Conservation (phyloP, 768 basidiomycete species). For the Floccularia luteovirens region DNA sequence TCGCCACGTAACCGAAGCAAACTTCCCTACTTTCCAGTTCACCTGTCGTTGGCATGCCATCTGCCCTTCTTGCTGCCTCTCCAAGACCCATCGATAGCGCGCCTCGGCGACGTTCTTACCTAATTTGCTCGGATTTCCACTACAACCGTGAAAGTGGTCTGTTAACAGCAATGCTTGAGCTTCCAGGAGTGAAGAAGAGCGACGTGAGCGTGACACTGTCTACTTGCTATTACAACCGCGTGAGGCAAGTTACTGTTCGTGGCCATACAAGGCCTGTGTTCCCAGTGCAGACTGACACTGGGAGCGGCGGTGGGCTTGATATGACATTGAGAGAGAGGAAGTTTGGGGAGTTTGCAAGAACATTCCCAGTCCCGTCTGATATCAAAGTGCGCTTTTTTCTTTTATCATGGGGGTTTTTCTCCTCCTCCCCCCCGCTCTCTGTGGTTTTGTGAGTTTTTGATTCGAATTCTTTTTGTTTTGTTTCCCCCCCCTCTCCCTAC, state of each 20-base stretch:
- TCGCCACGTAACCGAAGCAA: no score
- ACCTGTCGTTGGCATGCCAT: constrained; percentile 9
- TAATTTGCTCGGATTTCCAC: constrained; percentile 55
- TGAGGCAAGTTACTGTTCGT: constrained; percentile 51
- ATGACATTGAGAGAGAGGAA: constrained; percentile 39
- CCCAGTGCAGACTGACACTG: constrained; percentile 10
- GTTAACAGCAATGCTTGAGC: constrained; percentile 56
- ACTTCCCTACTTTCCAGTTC: constrained; percentile 10
- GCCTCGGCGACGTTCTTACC: constrained; percentile 22
- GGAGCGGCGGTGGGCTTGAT: constrained; percentile 3
- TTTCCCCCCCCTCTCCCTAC: constrained; percentile 6
- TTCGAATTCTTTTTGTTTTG: constrained; percentile 11
- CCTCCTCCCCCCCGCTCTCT: constrained; percentile 6
- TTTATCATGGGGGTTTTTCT: constrained; percentile 10
- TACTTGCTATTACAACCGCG: constrained; percentile 52
- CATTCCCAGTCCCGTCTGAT: constrained; percentile 45
- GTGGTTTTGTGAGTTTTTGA: constrained; percentile 11
- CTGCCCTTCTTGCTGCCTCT: constrained; percentile 7
- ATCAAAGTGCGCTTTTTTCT: constrained; percentile 39
- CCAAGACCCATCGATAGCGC: constrained; percentile 9
- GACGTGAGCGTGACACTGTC: constrained; percentile 55
- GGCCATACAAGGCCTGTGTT: constrained; percentile 38
- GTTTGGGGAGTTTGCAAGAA: constrained; percentile 41
- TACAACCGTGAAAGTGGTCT: constrained; percentile 43
- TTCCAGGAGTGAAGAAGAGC: constrained; percentile 56